These are phyloP conservation scores for Ganoderma multipileum DNA, from an alignment of 1,284 basidiomycete species.

Conservation along the genomic window DNA sequence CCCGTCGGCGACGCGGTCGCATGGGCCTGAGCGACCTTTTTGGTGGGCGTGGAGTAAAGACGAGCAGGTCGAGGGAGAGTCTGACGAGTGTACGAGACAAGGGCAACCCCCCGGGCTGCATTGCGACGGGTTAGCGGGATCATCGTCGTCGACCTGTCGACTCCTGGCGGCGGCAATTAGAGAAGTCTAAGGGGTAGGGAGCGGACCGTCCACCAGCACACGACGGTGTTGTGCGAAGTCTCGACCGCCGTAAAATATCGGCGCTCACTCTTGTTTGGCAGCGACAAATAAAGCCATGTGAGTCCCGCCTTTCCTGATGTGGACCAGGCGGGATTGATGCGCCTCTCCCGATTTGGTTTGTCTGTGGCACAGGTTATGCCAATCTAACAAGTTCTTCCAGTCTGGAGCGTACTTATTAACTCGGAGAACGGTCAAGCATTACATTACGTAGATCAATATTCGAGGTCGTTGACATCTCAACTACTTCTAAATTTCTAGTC, in stretches of 20 bases:
- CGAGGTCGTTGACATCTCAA: too few relatives aligned
- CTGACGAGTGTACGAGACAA: conserved; percentile 68
- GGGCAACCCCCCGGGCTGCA: conserved; percentile 54
- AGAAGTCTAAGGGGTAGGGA: conserved; percentile 8
- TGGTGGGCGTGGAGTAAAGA: conserved; percentile 67
- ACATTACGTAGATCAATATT: too few relatives aligned
- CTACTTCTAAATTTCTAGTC: too few relatives aligned
- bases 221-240: not conserved
- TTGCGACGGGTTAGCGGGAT: conserved; percentile 46
- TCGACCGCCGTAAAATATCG: conserved; percentile 9
- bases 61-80: conserved; percentile 71
- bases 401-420: too few relatives aligned
- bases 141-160: conserved; percentile 31
- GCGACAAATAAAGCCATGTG: conserved; percentile 7
- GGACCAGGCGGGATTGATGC: not conserved
- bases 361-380: too few relatives aligned
- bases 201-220: conserved; percentile 23
- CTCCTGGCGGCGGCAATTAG: not conserved
- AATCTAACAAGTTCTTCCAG: too few relatives aligned
- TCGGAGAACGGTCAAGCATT: too few relatives aligned
- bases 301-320: not conserved
- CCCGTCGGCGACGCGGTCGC: conserved; percentile 46
- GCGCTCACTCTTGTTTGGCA: not conserved
- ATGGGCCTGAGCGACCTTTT: conserved; percentile 56
- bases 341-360: not conserved